Percentiles rank a stretch among this genome's conserved stretches.
Evolutionary conservation across 352 stramenopile species (phyloP).

Genomic region (Pythium insidiosum): DNA sequence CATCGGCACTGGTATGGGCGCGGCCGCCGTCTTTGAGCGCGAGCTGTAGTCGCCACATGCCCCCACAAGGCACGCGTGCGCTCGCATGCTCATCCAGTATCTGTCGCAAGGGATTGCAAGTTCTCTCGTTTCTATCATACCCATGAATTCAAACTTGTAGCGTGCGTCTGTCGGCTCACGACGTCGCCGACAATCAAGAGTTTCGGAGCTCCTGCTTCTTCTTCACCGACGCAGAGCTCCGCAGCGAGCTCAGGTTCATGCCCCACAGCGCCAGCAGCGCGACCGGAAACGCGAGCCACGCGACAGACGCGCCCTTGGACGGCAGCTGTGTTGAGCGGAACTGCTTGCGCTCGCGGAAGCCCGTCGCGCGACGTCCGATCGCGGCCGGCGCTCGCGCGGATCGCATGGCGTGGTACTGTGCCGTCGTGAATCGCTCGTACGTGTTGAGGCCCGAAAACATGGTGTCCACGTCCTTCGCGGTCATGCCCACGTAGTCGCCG

Average conservation of each 20-base stretch:
- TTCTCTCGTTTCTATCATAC: no score
- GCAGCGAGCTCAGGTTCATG: slow-evolving; percentile 50
- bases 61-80: no score
- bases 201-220: slow-evolving; percentile 14
- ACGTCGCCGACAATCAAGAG: no score
- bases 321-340: slow-evolving; percentile 58
- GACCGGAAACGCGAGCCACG: slow-evolving; percentile 55
- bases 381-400: slow-evolving; percentile 38
- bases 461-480: slow-evolving; percentile 54
- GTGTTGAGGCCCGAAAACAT: slow-evolving; percentile 68
- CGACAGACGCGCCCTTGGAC: slow-evolving; percentile 45
- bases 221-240: no score
- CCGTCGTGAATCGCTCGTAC: slow-evolving; percentile 73
- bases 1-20: slow-evolving; percentile 93
- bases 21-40: slow-evolving; percentile 89
- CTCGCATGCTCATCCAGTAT: slow-evolving; percentile 3
- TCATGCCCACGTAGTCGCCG: slow-evolving; percentile 59
- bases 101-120: background rate
- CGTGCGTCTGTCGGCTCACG: no score
- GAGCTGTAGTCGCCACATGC: slow-evolving; percentile 11
- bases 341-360: slow-evolving; percentile 58
- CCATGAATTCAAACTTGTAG: no score
- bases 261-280: slow-evolving; percentile 44
- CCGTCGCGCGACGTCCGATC: slow-evolving; percentile 51
- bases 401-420: slow-evolving; percentile 53